phyloP scores from a whole-genome alignment of 2,329 filamentous ascomycete genomes.

The Alternaria burnsii region DNA sequence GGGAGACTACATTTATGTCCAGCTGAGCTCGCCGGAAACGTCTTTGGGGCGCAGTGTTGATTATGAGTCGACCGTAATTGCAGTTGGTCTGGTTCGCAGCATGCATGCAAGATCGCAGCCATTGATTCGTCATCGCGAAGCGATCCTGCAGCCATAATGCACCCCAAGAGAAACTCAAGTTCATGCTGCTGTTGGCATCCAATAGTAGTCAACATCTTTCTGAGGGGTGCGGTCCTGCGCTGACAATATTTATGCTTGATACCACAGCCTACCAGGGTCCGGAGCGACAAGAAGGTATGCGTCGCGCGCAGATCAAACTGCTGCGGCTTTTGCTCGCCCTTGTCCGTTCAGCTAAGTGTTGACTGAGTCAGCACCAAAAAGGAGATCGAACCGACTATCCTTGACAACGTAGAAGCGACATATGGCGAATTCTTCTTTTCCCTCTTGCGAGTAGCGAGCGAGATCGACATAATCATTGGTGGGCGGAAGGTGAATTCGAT shows the following conservation, averaged over 20 bases:
- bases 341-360: not conserved
- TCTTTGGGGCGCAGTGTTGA: conserved; percentile 8
- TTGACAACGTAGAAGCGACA: conserved; percentile 13
- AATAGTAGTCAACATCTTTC: not conserved
- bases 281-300: not conserved
- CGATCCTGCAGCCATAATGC: conserved; percentile 9
- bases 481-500: not conserved
- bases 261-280: not conserved
- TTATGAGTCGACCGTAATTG: not conserved
- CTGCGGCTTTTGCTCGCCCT: not conserved
- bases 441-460: not conserved
- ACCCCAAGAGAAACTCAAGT: conserved; percentile 1
- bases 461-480: conserved; percentile 8
- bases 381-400: conserved; percentile 12
- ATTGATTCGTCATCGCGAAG: conserved; percentile 9
- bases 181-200: not conserved
- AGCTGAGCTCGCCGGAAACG: not conserved
- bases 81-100: conserved; percentile 11
- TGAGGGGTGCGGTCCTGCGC: not conserved
- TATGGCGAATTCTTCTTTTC: not conserved
- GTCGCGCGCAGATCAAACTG: not conserved
- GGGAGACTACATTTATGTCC: not conserved
- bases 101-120: not conserved
- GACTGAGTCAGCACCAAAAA: not conserved
- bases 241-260: not conserved